These are phyloP conservation scores for Ampelomyces quisqualis DNA, from an alignment of 2,329 filamentous ascomycete genomes.

Conservation along the genomic window DNA sequence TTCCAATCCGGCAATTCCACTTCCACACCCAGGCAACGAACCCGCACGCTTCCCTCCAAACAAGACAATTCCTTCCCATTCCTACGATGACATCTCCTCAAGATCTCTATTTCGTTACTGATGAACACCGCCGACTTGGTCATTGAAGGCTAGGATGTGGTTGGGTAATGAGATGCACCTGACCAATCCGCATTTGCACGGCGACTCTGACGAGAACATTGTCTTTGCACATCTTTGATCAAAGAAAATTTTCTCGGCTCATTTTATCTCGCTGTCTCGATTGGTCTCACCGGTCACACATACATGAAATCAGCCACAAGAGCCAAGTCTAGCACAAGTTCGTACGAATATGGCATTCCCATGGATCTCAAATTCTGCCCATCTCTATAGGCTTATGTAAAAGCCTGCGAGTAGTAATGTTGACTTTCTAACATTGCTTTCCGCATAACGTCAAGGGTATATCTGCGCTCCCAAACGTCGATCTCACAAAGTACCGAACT, in stretches of 20 bases:
- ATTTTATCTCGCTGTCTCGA: too few relatives aligned
- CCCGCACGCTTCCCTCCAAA: conserved; percentile 33
- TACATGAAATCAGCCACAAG: too few relatives aligned
- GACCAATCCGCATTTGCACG: conserved; percentile 35
- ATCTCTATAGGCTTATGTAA: too few relatives aligned
- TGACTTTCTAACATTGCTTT: neutral
- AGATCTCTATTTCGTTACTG: conserved; percentile 45
- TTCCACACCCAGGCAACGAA: too few relatives aligned
- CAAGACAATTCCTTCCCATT: conserved; percentile 49
- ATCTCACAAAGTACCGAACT: neutral
- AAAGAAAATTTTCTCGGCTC: too few relatives aligned
- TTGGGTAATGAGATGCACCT: conserved; percentile 37
- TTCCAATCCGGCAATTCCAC: conserved; percentile 31
- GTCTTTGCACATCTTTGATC: conserved; percentile 37
- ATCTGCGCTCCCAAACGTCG: neutral
- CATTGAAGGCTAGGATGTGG: conserved; percentile 40
- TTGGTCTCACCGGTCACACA: too few relatives aligned
- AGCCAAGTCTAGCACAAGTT: too few relatives aligned
- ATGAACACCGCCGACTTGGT: conserved; percentile 38
- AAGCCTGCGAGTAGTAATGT: too few relatives aligned
- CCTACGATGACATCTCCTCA: conserved; percentile 49
- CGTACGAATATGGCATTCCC: too few relatives aligned
- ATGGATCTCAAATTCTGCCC: too few relatives aligned
- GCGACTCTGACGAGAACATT: conserved; percentile 32
- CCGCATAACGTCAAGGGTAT: neutral